Percentiles rank a stretch among this genome's conserved stretches.
Evolutionary conservation across 2,329 filamentous ascomycete species (phyloP).

Genomic region (Stachybotrys echinatus): DNA sequence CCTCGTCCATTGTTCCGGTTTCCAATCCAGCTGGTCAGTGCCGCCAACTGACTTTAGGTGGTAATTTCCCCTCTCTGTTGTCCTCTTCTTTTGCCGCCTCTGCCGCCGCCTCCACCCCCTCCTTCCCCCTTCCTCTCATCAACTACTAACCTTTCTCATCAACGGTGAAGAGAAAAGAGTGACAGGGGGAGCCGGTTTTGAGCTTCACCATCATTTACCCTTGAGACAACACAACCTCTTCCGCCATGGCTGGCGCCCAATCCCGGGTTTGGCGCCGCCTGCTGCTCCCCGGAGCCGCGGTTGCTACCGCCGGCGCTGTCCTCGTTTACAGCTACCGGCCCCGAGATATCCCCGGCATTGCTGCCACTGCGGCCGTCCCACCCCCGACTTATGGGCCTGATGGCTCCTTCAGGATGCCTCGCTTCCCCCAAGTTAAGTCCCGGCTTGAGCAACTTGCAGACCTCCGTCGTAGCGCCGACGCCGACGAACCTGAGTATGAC

Average conservation of each 20-base stretch:
- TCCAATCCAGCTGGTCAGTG: too few species aligned
- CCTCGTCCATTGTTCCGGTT: too few species aligned
- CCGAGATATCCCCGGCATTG: constrained; percentile 61
- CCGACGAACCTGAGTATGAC: constrained; percentile 52
- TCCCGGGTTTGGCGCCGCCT: constrained; percentile 33
- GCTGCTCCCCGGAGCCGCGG: constrained; percentile 35
- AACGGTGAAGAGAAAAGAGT: too few species aligned
- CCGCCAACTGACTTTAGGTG: too few species aligned
- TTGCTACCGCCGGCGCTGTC: constrained; percentile 36
- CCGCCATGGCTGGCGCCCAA: constrained; percentile 7
- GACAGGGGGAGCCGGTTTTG: too few species aligned
- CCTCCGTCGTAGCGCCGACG: constrained; percentile 38
- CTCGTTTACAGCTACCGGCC: constrained; percentile 58
- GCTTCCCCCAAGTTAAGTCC: constrained; percentile 58
- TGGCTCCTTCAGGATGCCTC: constrained; percentile 61
- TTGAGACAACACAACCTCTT: too few species aligned
- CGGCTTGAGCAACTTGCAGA: constrained; percentile 60
- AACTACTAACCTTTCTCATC: too few species aligned
- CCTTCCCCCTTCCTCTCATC: too few species aligned
- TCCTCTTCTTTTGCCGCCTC: too few species aligned
- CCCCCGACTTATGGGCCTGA: constrained; percentile 65
- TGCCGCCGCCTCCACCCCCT: too few species aligned
- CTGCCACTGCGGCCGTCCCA: constrained; percentile 62
- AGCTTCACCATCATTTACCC: too few species aligned
- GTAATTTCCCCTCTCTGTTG: too few species aligned